These are phyloP conservation scores for Ogataea methylovora DNA, from an alignment of 805 yeast species.

Conservation along the genomic window DNA sequence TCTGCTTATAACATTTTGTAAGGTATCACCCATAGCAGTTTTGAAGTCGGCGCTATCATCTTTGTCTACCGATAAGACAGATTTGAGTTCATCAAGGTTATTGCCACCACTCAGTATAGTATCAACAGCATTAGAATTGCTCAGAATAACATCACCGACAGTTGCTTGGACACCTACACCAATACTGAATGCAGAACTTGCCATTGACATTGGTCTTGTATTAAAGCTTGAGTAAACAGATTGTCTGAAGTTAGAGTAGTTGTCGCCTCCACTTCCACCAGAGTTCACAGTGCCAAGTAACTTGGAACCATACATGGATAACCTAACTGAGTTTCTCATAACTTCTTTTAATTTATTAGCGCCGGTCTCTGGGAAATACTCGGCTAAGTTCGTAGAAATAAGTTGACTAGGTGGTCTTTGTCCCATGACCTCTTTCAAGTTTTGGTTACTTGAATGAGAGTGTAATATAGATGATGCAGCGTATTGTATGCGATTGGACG, in stretches of 20 bases:
- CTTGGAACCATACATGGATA: constrained; percentile 43
- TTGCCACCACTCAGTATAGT: constrained; percentile 15
- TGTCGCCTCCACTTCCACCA: background rate
- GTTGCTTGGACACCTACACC: constrained; percentile 31
- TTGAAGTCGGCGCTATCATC: constrained; percentile 1
- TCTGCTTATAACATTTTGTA: background rate
- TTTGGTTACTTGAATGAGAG: background rate
- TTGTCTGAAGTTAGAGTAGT: constrained; percentile 4
- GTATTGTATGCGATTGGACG: constrained; percentile 32
- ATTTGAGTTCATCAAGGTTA: background rate
- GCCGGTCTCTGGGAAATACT: constrained; percentile 84
- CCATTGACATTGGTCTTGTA: constrained; percentile 17
- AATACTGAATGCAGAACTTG: constrained; percentile 18
- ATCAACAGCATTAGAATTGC: constrained; percentile 49
- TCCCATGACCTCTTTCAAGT: constrained; percentile 53
- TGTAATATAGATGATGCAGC: background rate
- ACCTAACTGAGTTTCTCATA: constrained; percentile 73
- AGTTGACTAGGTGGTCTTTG: constrained; percentile 92
- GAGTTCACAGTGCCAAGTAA: constrained; percentile 3
- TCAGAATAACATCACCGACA: constrained; percentile 57
- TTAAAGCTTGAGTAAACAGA: constrained; percentile 17
- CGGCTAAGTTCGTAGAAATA: constrained; percentile 81
- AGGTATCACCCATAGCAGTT: background rate
- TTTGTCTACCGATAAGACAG: background rate
- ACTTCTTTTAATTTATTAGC: constrained; percentile 69